Evolutionary conservation across 2,329 filamentous ascomycete genomes (phyloP), one percentile per base, ranked within the genome.

Genomic region (Truncatella angustata): DNA sequence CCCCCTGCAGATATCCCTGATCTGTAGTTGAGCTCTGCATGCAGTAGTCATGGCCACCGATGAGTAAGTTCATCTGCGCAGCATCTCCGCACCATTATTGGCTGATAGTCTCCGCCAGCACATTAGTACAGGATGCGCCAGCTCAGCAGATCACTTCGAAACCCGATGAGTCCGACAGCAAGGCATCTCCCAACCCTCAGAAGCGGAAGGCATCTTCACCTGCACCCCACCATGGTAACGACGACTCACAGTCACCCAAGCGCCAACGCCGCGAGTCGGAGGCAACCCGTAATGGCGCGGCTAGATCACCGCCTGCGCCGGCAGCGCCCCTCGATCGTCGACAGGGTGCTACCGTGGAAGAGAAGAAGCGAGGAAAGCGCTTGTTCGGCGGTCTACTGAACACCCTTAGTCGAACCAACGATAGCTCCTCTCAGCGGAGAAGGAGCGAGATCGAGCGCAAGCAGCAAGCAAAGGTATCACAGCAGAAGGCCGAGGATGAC

Each of bases 311-410:
- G 24, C n/a, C n/a, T n/a, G n/a, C n/a, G n/a, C n/a, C n/a, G n/a
- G n/a, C n/a, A n/a, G n/a, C n/a, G n/a, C 50, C 54, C 6, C 37
- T 56, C 51, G 63, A 71, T 49, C 67, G 70, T 47, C 72, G 75
- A 47, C 71, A 68, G 56, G 74, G 67, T 51, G 71, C 78, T 48
- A 72, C 76, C 24, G 75, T 85, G 52, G 65, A 95, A 63, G 93
- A 97, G 66, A 90, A 86, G 69, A 91, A 89, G 66, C 87, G 93
- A 34, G 89, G 90, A 20, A 87, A 89, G 69, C 82, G 93, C 49
- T 77, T 97, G 55, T 97, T 97, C 66, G 92, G 93, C 55, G 89
- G 87, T 32, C 73, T 95, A 52, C 75, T 94, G 54, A 89, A 80
- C 67, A 90, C 88, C 34, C 78, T 96, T 54, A 91, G 87, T 69